A percentile compares a stretch with the other conserved stretches of the same genome.
phyloP scores from a whole-genome alignment of 441 rosid species.

The Erodium texanum region DNA sequence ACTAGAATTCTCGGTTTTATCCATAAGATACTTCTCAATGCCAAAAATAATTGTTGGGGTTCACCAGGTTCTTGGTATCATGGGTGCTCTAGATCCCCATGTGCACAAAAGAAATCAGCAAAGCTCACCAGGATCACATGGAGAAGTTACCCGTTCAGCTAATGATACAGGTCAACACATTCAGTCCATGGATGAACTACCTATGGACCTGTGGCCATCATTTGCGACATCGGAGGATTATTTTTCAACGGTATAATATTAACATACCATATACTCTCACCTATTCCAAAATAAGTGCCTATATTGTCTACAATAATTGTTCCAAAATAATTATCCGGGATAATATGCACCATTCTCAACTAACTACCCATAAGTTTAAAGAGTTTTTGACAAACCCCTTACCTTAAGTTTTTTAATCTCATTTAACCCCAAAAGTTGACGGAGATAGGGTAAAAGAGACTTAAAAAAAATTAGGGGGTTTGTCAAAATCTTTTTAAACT shows the following conservation, averaged over 20 bases:
- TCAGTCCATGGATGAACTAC: constrained; percentile 75
- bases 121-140: constrained; percentile 68
- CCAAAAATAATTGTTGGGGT: constrained; percentile 20
- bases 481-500: too few relatives aligned
- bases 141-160: constrained; percentile 81
- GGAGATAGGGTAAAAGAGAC: too few relatives aligned
- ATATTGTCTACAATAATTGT: neutral
- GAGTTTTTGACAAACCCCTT: too few relatives aligned
- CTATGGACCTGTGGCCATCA: constrained; percentile 91
- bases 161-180: constrained; percentile 94
- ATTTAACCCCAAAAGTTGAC: too few relatives aligned
- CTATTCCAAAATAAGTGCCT: neutral
- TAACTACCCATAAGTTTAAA: too few relatives aligned
- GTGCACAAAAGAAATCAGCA: constrained; percentile 87
- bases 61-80: constrained; percentile 90
- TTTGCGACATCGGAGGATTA: constrained; percentile 97
- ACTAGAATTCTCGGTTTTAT: constrained; percentile 14
- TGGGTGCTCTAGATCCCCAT: constrained; percentile 99
- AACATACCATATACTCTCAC: constrained; percentile 13
- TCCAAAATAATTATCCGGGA: neutral
- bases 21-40: constrained; percentile 18
- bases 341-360: too few relatives aligned
- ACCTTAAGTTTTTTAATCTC: too few relatives aligned
- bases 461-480: too few relatives aligned
- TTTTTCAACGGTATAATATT: constrained; percentile 69